Base-by-base conservation (phyloP, 2,329 filamentous ascomycete species). In the Rhynchosporium agropyri region DNA sequence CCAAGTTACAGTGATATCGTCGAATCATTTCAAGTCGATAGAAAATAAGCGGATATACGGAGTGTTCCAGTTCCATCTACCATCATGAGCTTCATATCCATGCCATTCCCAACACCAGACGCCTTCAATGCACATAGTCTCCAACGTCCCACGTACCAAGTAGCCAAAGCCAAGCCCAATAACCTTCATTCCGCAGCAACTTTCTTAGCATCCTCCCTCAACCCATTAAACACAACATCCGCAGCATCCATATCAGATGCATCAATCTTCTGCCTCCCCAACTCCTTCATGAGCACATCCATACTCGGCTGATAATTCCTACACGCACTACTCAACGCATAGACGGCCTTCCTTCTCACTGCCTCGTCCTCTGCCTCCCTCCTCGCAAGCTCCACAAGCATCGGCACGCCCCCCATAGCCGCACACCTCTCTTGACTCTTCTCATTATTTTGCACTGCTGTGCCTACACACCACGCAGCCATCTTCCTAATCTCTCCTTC, bases 391-490 rank as follows among this genome's bases (percentile, higher is more conserved):
- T 81, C 80, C 8, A 92, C 86, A 28, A 99, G 82, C 38, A 78
- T 83, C 43, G 88, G 84, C 36, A 97, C 80, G 3, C 88, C 91
- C 38, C 89, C 90, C 66, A 82, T 77, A 42, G 81, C 81, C 31
- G 84, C 68, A 60, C 86, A 76, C 58, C 85, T 85, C 78, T 95
- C 91, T 79, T 99, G 95, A 57, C 86, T 88, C 74, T 89, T 89
- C 70, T 84, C 83, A 77, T 99, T 98, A 79, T 99, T 99, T 82
- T 98, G 93, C 64, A 99, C 95, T 9, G 95, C 94, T 5, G 93
- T 97, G 57, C 91, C 92, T 63, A 95, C 80, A 79, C 92, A 97
- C 91, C 92, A 97, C n/a, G 92, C 92, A 2, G 94, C 93, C 84
- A 92, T 92, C 71, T 82, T 86, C 67, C 93, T 83, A 72, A 97